Conservation (phyloP, 495 filamentous ascomycete species). For the Penicillium daleae region DNA sequence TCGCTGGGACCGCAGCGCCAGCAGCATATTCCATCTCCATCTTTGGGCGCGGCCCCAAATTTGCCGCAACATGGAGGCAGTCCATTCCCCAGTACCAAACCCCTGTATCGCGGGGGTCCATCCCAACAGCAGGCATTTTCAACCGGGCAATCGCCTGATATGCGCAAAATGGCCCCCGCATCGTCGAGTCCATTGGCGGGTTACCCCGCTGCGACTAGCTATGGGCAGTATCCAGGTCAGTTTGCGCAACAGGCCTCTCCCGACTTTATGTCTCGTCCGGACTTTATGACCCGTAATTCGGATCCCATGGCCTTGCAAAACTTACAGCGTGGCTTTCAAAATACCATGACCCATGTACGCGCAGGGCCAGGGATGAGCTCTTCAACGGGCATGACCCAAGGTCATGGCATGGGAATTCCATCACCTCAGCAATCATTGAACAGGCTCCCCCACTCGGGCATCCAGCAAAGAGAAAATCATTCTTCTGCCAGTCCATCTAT, state of each 20-base stretch:
- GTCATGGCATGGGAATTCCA: conserved; percentile 36
- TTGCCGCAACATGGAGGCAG: conserved; percentile 37
- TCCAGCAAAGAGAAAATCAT: conserved; percentile 40
- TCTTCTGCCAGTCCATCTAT: conserved; percentile 32
- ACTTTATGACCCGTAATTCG: conserved; percentile 38
- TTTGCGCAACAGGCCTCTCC: conserved; percentile 40
- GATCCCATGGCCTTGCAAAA: conserved; percentile 42
- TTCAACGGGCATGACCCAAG: conserved; percentile 35
- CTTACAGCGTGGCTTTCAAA: conserved; percentile 38
- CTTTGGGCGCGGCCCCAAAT: conserved; percentile 32
- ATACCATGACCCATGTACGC: conserved; percentile 40
- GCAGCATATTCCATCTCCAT: conserved; percentile 39
- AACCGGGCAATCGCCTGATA: conserved; percentile 39
- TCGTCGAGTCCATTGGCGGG: conserved; percentile 40
- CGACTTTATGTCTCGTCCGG: conserved; percentile 36
- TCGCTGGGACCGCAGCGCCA: conserved; percentile 30
- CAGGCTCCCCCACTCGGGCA: conserved; percentile 33
- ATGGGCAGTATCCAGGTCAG: conserved; percentile 38
- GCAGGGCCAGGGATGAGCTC: conserved; percentile 36
- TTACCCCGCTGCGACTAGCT: conserved; percentile 36
- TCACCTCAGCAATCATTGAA: conserved; percentile 47
- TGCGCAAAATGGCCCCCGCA: conserved; percentile 45
- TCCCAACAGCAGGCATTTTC: conserved; percentile 39
- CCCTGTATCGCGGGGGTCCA: conserved; percentile 33
- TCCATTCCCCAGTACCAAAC: conserved; percentile 32